Evolutionary conservation across 768 basidiomycete genomes (phyloP), one percentile per base, ranked within the genome.

Genomic region (Boletellus sp.): DNA sequence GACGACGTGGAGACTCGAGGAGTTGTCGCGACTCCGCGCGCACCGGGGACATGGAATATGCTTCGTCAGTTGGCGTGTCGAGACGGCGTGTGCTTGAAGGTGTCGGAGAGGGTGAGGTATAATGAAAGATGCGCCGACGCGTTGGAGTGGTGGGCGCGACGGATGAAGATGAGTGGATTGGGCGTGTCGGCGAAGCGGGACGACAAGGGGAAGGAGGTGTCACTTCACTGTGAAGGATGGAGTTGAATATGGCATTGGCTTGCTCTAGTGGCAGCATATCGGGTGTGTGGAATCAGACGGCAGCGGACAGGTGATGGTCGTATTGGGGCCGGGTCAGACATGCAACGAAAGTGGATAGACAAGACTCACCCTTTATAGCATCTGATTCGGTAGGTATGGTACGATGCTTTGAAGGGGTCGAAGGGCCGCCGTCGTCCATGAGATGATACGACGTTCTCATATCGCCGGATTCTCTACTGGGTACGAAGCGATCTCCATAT

Each of bases 41-140:
- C 6, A 97, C 88, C 11, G 95, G 95, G 43, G 84, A 88, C 72
- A 93, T 82, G 11, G 90, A 90, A 66, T 97, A 98, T 0, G 86
- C 86, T 56, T 90, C 86, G 59, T 93, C 90, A 0, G 81, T 85
- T 11, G 94, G 87, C 22, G 85, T 85, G 65, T 95, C 92, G 32
- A 97, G 80, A 55, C 77, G 73, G 50, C 74, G 72, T 15, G 48
- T 50, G 22, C 38, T 57, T 5, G 64, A 70, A 6, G 88, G 85
- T 20, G 75, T 77, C 8, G 65, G 65, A 23, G 81, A 78, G 15
- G 85, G 81, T 2, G 85, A 83, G 42, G 76, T 78, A 66, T 85
- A 90, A 5, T 76, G 70, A 62, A 90, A 89, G 22, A 90, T 73
- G 16, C 87, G 83, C 38, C 80, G 76, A 13, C 75, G 66, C 8